Percentiles rank a stretch among this genome's conserved stretches.
Evolutionary conservation across 2,329 filamentous ascomycete genomes (phyloP).

Genomic region (Aureobasidium pullulans): DNA sequence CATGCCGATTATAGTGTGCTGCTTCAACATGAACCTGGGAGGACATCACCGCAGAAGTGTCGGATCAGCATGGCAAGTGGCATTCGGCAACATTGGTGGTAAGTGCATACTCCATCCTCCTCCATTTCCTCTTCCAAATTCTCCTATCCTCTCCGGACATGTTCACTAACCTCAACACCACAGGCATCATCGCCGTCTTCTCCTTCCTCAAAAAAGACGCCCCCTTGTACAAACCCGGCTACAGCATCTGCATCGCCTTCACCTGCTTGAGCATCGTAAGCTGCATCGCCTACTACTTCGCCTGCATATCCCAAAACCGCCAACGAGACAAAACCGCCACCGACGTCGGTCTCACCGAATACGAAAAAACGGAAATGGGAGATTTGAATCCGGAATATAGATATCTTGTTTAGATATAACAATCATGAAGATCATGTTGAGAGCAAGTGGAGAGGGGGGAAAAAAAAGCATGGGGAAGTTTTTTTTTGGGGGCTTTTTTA

Average conservation of each 20-base stretch:
- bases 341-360: constrained; percentile 48
- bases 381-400: constrained; percentile 55
- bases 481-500: too few species aligned
- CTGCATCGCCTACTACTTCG: constrained; percentile 53
- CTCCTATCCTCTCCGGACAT: neutral
- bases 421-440: too few species aligned
- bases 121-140: too few species aligned
- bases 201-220: constrained; percentile 51
- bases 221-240: constrained; percentile 63
- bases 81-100: constrained; percentile 40
- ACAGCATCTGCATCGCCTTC: constrained; percentile 70
- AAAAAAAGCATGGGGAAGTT: too few species aligned
- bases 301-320: constrained; percentile 54
- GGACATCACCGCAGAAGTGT: constrained; percentile 44
- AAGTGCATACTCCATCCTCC: neutral
- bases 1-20: constrained; percentile 65
- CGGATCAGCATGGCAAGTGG: constrained; percentile 44
- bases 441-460: too few species aligned
- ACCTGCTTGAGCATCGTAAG: constrained; percentile 58
- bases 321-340: constrained; percentile 43
- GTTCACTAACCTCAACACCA: neutral
- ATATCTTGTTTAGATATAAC: constrained; percentile 43
- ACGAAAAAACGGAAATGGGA: constrained; percentile 55
- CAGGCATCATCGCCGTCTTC: constrained; percentile 45
- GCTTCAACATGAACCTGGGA: constrained; percentile 49